Base-by-base conservation (phyloP, 305 asterid genomes). In the Fraxinus xanthoxyloides region DNA sequence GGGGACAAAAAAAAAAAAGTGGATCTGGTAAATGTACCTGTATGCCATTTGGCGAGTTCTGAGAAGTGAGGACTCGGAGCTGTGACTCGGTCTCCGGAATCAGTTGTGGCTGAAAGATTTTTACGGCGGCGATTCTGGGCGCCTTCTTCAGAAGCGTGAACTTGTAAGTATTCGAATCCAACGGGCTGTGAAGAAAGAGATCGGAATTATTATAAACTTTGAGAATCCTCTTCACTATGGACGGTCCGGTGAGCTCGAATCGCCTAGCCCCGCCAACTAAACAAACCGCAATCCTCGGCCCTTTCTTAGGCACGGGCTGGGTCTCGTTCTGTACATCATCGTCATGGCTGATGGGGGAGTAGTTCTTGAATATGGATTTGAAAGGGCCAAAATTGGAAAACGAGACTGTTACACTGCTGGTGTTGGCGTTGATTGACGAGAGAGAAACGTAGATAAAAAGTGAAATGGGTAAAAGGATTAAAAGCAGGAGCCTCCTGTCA, bases 111-210 rank as follows among this genome's bases (percentile, higher is more conserved):
- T 81, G 84, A 82, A 95, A 93, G 75, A 95, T 90, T 82, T 79
- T 92, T 2, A 95, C 92, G n/a, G 89, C 86, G 7, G 92, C 95
- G n/a, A 95, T 92, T 74, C 92, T 87, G 23, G 99, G 99, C 48
- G 96, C 94, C 8, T 77, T 86, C 54, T 87, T 93, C 79, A 95
- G 75, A 90, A 95, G 30, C 5, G 89, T 31, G 3, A 31, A 31
- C 32, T 31, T 31, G 32, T 31, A 31, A 31, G 4, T 31, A 31
- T 4, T 31, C 32, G 32, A 31, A 31, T 31, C 32, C 32, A 31
- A 31, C 32, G 32, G 32, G 32, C 32, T 31, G 32, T 31, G 32
- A 31, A 31, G 32, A 31, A 31, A 31, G 32, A 31, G 32, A 31
- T 31, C 32, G 32, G 32, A 31, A 31, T 31, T 31, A 31, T 31